A percentile compares a stretch with the other conserved stretches of the same genome.
phyloP scores from a whole-genome alignment of 192 early-diverging fungal genomes.

The Backusella liffmaniae region DNA sequence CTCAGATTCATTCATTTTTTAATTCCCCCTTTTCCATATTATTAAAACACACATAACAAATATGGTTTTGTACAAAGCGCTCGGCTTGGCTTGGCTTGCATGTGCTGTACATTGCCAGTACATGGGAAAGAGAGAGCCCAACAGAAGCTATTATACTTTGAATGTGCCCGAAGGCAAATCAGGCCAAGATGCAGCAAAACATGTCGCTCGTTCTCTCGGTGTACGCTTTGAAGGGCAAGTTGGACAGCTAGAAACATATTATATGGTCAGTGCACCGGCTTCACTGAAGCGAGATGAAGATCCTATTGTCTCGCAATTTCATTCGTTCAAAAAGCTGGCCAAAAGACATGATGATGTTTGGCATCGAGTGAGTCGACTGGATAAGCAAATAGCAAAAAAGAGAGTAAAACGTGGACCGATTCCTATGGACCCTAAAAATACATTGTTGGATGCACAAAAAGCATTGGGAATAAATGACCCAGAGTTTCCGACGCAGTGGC shows the following conservation, averaged over 20 bases:
- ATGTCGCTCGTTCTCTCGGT: constrained; percentile 38
- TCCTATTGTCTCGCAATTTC: neutral
- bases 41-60: neutral
- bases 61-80: neutral
- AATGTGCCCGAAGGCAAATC: constrained; percentile 6
- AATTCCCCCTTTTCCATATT: neutral
- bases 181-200: neutral
- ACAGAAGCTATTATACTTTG: constrained; percentile 1
- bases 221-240: constrained; percentile 57
- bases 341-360: constrained; percentile 17
- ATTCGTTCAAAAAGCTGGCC: neutral
- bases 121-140: constrained; percentile 7
- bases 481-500: constrained; percentile 72
- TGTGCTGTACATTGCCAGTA: constrained; percentile 9
- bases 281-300: constrained; percentile 22
- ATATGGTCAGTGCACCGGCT: constrained; percentile 59
- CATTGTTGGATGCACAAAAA: constrained; percentile 10
- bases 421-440: neutral
- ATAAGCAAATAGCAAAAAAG: constrained; percentile 19
- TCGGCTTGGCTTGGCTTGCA: neutral
- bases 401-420: constrained; percentile 18
- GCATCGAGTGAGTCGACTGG: constrained; percentile 13
- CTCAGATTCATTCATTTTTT: neutral
- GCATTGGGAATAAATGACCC: constrained; percentile 60
- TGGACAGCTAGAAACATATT: constrained; percentile 65